Percentiles rank a stretch among this genome's conserved stretches.
Evolutionary conservation across 495 filamentous ascomycete genomes (phyloP).

Genomic region (Viridothelium virens): DNA sequence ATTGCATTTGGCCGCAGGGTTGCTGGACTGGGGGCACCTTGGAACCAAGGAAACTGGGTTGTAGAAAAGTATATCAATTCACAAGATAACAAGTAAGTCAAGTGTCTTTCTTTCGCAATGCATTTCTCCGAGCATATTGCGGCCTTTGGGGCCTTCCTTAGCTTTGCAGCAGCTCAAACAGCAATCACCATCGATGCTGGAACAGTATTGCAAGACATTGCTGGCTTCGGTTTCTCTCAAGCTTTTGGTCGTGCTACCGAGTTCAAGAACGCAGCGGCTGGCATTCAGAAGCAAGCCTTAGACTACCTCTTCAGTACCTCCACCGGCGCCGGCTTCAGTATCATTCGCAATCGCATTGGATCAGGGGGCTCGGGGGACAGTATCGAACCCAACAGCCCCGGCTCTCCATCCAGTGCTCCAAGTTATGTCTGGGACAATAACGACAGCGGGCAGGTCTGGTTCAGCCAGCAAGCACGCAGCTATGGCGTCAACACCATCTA

Average conservation of each 20-base stretch:
- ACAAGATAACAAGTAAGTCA: no score
- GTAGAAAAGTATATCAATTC: no score
- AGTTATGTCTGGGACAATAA: slow-evolving; percentile 44
- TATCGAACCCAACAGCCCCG: slow-evolving; percentile 40
- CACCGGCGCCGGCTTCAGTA: slow-evolving; percentile 45
- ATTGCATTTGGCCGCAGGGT: no score
- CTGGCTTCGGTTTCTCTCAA: slow-evolving; percentile 56
- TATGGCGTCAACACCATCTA: slow-evolving; percentile 44
- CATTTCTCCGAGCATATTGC: no score
- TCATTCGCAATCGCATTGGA: slow-evolving; percentile 49
- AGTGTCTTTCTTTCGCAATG: no score
- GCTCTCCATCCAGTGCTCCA: slow-evolving; percentile 30
- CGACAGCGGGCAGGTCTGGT: slow-evolving; percentile 45
- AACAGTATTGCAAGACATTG: slow-evolving; percentile 78
- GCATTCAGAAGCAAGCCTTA: slow-evolving; percentile 33
- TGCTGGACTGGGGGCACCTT: no score
- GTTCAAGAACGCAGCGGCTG: slow-evolving; percentile 33
- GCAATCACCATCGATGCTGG: slow-evolving; percentile 82
- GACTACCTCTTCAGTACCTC: slow-evolving; percentile 44
- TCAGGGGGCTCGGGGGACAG: slow-evolving; percentile 38
- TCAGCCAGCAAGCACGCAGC: slow-evolving; percentile 41
- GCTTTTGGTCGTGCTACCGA: slow-evolving; percentile 44
- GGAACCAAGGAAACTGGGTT: no score
- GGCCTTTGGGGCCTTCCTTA: no score
- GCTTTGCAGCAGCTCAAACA: not conserved